Base-by-base conservation (phyloP, 192 early-diverging fungal species). In the Chytriomyces sp. region DNA sequence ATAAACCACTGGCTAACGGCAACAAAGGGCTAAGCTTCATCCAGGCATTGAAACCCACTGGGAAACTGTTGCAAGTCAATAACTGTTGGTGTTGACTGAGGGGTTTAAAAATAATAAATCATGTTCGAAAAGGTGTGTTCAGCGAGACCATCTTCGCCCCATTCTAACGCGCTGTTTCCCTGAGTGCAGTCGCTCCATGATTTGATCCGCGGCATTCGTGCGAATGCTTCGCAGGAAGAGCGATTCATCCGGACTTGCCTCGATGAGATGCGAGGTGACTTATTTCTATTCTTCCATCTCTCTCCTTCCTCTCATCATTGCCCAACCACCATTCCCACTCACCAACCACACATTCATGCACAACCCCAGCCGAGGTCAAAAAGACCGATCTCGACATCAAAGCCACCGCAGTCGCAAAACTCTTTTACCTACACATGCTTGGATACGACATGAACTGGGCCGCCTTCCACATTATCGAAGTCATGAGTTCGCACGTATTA, bases 371-470 rank as follows among this genome's bases (percentile, higher is more conserved):
- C 61, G 96, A 99, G 77, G 87, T 98, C 47, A 90, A 91, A 73
- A 82, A 82, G 50, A 95, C 92, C 82, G 96, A 97, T 82, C 85
- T 90, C 68, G 91, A 93, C 80, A 81, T 94, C 59, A 97, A 98
- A 81, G 92, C 94, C 35, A 85, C 83, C 64, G 96, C 96, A 26
- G 86, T 98, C 7, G 91, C 91, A 84, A 99, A 99, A 5, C 47
- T 26, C 49, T 47, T 45, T 26, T 86, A 96, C 88, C 89, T 99
- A 50, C 94, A 97, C 87, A 98, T 96, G 94, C 88, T 96, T 24
- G 97, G 98, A 7, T 99, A 97, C 81, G 95, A 97, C 81, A 96
- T 96, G 93, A 91, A 90, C 23, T 99, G 96, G 96, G 96, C 96
- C 0, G 92, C 92, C 4, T 99, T 99, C 79, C 94, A 97, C 82